phyloP scores from a whole-genome alignment of 768 basidiomycete genomes.

The Boletus rubroflammeus region DNA sequence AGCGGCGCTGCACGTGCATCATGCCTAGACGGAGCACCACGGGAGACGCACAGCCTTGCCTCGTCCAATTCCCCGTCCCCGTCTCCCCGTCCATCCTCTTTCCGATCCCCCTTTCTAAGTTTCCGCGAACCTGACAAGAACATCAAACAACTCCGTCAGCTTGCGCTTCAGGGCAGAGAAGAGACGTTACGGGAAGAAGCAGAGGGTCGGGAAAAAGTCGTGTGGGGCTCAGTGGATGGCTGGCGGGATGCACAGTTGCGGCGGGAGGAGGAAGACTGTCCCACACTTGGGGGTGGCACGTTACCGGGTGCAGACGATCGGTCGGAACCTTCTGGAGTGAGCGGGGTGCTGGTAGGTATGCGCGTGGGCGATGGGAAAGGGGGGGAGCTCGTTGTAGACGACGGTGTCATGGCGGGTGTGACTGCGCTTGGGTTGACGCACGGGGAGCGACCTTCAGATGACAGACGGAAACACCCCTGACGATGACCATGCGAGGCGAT shows the following conservation, averaged over 20 bases:
- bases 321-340: not conserved
- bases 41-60: not conserved
- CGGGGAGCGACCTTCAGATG: not conserved
- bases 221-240: conserved; percentile 29
- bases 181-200: conserved; percentile 39
- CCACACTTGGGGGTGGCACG: not conserved
- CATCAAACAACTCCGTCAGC: conserved; percentile 41
- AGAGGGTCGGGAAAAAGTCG: conserved; percentile 45
- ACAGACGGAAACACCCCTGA: not conserved
- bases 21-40: not conserved
- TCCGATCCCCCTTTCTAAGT: conserved; percentile 21
- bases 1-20: not conserved
- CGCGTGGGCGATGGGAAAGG: not conserved
- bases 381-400: not conserved
- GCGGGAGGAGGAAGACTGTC: not conserved
- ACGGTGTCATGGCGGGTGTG: not conserved
- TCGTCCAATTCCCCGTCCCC: not conserved
- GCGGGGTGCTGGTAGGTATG: not conserved
- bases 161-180: conserved; percentile 45
- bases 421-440: not conserved
- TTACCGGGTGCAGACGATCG: conserved; percentile 5
- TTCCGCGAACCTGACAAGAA: conserved; percentile 33
- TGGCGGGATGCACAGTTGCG: not conserved
- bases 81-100: conserved; percentile 3
- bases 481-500: not conserved